Percentiles rank a stretch among this genome's conserved stretches.
phyloP scores from a whole-genome alignment of 805 yeast species.

The Wickerhamiella sergipiensis region DNA sequence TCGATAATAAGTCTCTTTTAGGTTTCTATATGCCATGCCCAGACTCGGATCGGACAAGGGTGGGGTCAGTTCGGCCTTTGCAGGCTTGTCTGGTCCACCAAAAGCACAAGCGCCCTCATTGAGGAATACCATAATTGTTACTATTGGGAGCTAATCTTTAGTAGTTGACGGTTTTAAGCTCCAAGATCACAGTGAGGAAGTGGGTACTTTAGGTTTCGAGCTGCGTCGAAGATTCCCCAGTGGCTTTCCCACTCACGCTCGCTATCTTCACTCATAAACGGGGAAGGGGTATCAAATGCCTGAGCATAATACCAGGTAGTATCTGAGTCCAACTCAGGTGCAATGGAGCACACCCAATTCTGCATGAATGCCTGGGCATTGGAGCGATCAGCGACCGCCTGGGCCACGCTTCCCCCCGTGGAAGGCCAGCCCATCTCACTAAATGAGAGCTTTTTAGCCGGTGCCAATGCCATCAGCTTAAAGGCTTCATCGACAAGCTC shows the following conservation, averaged over 20 bases:
- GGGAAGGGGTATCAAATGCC: slow-evolving; percentile 36
- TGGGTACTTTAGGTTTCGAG: slow-evolving; percentile 25
- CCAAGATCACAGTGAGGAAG: background rate
- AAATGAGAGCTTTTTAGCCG: slow-evolving; percentile 16
- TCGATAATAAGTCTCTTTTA: background rate
- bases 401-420: slow-evolving; percentile 37
- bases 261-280: slow-evolving; percentile 31
- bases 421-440: slow-evolving; percentile 68
- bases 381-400: slow-evolving; percentile 34
- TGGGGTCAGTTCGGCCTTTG: too few relatives aligned
- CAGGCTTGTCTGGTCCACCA: too few relatives aligned
- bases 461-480: background rate
- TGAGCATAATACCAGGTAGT: slow-evolving; percentile 18
- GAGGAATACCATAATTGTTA: too few relatives aligned
- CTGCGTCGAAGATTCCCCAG: slow-evolving; percentile 50
- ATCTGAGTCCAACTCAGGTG: background rate
- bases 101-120: too few relatives aligned
- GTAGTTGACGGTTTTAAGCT: background rate
- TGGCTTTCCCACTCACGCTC: slow-evolving; percentile 50
- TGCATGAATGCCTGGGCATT: background rate
- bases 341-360: background rate
- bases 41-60: too few relatives aligned
- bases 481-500: background rate
- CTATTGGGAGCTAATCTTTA: too few relatives aligned
- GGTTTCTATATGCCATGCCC: background rate